Conservation (phyloP, 108 stramenopile species). For the Cyclostephanos invisitatus region DNA sequence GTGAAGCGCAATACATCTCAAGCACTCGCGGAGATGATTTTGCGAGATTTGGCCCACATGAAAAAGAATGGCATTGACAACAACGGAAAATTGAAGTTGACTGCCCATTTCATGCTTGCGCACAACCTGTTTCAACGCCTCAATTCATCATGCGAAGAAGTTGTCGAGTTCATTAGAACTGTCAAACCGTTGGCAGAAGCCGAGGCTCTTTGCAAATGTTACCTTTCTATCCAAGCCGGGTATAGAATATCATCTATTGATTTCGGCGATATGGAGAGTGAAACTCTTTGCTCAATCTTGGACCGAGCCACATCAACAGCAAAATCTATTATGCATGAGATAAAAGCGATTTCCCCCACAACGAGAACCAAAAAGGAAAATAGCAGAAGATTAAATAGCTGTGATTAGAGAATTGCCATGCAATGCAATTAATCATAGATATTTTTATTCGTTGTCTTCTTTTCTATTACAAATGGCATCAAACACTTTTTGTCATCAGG, state of each 20-base stretch:
- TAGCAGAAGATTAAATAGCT: not conserved
- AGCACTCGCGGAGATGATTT: conserved; percentile 60
- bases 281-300: conserved; percentile 34
- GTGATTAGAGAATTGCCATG: not conserved
- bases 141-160: conserved; percentile 58
- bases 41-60: conserved; percentile 53
- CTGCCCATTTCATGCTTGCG: conserved; percentile 56
- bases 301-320: conserved; percentile 27
- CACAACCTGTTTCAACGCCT: conserved; percentile 69
- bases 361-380: conserved; percentile 7
- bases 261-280: conserved; percentile 32
- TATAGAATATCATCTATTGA: conserved; percentile 41
- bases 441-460: not conserved
- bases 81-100: conserved; percentile 22
- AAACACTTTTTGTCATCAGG: not conserved
- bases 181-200: conserved; percentile 50
- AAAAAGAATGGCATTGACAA: conserved; percentile 46
- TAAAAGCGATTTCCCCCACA: conserved; percentile 7
- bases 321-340: conserved; percentile 31
- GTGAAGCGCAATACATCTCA: conserved; percentile 62
- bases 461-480: no score
- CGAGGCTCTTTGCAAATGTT: conserved; percentile 64
- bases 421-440: not conserved
- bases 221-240: conserved; percentile 45
- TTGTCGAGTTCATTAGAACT: conserved; percentile 48